Evolutionary conservation across 495 filamentous ascomycete species (phyloP).

Genomic region (Glutinoglossum americanum): DNA sequence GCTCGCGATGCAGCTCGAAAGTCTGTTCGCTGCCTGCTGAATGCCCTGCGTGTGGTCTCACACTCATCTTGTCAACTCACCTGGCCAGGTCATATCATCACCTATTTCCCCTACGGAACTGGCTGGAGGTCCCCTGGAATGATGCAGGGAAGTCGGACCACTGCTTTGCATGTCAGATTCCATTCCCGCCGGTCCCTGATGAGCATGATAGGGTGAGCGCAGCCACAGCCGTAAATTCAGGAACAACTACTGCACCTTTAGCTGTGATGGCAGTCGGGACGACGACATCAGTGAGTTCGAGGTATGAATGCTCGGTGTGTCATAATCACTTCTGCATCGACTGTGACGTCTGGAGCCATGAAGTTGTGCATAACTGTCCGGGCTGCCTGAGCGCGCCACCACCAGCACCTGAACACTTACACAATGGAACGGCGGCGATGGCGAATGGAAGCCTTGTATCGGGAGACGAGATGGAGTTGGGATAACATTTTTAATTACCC

Average conservation of each 20-base stretch:
- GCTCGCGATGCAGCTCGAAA: conserved; percentile 70
- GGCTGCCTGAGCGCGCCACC: conserved; percentile 54
- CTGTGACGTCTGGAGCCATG: conserved; percentile 87
- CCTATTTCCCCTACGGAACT: conserved; percentile 77
- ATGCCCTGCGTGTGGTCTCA: conserved; percentile 78
- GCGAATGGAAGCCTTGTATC: not conserved
- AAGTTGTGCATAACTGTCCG: conserved; percentile 85
- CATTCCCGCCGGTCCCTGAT: conserved; percentile 24
- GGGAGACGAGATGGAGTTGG: not conserved
- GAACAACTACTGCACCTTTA: not conserved
- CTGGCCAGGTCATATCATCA: conserved; percentile 89
- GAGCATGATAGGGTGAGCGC: not conserved
- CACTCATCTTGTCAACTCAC: conserved; percentile 91
- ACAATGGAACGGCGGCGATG: not conserved
- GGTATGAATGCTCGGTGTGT: conserved; percentile 76
- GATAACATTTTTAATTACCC: not conserved
- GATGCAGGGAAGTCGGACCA: conserved; percentile 30
- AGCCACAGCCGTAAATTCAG: conserved; percentile 18
- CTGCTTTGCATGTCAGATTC: conserved; percentile 31
- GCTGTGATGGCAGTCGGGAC: not conserved
- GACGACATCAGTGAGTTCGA: conserved; percentile 45
- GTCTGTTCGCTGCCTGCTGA: conserved; percentile 83
- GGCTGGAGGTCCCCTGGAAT: conserved; percentile 73
- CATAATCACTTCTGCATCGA: conserved; percentile 88
- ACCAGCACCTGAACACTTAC: not conserved